A percentile compares a stretch with the other conserved stretches of the same genome.
Evolutionary conservation across 768 basidiomycete genomes (phyloP).

Genomic region (Calocybe cyanea): DNA sequence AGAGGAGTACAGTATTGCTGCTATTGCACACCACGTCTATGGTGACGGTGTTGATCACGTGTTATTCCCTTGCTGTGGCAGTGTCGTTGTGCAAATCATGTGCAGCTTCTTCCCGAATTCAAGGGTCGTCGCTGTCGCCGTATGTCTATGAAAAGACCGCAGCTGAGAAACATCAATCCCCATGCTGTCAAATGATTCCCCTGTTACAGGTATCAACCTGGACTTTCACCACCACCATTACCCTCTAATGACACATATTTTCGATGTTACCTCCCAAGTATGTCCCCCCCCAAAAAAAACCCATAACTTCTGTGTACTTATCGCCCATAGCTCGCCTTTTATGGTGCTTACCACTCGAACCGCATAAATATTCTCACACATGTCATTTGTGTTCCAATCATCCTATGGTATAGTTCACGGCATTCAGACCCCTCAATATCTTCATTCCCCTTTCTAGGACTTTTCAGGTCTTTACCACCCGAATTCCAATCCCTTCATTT

Average conservation of each 20-base stretch:
- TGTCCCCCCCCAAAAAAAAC: slow-evolving; percentile 8
- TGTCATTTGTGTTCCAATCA: slow-evolving; percentile 76
- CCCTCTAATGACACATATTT: slow-evolving; percentile 23
- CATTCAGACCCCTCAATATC: background rate
- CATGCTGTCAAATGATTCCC: slow-evolving; percentile 6
- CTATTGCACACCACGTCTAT: too few relatives aligned
- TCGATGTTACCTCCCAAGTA: slow-evolving; percentile 74
- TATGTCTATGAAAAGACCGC: too few relatives aligned
- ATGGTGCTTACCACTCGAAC: slow-evolving; percentile 89
- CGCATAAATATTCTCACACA: slow-evolving; percentile 83
- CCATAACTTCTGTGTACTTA: slow-evolving; percentile 9
- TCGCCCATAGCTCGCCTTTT: slow-evolving; percentile 72
- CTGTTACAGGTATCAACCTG: slow-evolving; percentile 11
- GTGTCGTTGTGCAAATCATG: too few relatives aligned
- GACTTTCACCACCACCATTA: slow-evolving; percentile 24
- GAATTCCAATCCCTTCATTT: slow-evolving; percentile 48
- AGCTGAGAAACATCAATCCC: too few relatives aligned
- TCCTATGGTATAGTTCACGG: slow-evolving; percentile 61
- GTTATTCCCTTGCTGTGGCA: too few relatives aligned
- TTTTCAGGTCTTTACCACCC: slow-evolving; percentile 46
- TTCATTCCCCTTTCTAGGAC: slow-evolving; percentile 43
- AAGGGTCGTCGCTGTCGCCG: too few relatives aligned
- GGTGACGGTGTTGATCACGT: too few relatives aligned
- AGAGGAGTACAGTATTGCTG: background rate
- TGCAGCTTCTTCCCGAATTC: too few relatives aligned